phyloP scores from a whole-genome alignment of 257 asterid genomes.

The Salvia hispanica region DNA sequence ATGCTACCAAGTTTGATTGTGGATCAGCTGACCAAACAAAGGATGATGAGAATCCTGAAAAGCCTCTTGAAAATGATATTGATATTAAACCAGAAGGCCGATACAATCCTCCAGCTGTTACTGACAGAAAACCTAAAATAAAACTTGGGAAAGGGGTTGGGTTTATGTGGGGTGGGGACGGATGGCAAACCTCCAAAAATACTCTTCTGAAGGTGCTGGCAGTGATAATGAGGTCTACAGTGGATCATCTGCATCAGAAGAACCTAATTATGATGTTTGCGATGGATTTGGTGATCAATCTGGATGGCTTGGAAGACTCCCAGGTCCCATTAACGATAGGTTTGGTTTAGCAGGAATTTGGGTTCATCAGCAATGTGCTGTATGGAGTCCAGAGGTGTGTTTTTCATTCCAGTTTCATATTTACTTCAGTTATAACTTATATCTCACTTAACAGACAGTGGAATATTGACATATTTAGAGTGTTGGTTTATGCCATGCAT shows the following conservation, averaged over 20 bases:
- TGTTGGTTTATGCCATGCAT: slow-evolving; percentile 20
- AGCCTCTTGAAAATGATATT: slow-evolving; percentile 44
- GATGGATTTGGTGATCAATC: slow-evolving; percentile 97
- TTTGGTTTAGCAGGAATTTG: slow-evolving; percentile 96
- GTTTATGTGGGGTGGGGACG: slow-evolving; percentile 92
- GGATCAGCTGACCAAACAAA: slow-evolving; percentile 35
- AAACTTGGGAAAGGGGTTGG: slow-evolving; percentile 89
- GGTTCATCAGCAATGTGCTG: slow-evolving; percentile 99
- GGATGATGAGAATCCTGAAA: slow-evolving; percentile 41
- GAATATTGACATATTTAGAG: slow-evolving; percentile 4
- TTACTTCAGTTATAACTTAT: slow-evolving; percentile 16
- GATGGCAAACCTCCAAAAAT: slow-evolving; percentile 94
- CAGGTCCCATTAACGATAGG: slow-evolving; percentile 95
- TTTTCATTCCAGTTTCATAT: slow-evolving; percentile 14
- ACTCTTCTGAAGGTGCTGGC: slow-evolving; percentile 60
- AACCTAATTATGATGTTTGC: slow-evolving; percentile 81
- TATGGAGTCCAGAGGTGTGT: slow-evolving; percentile 99
- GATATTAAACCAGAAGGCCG: slow-evolving; percentile 34
- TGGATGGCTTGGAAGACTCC: slow-evolving; percentile 95
- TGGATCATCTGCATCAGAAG: slow-evolving; percentile 89
- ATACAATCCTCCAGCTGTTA: slow-evolving; percentile 36
- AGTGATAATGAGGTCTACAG: slow-evolving; percentile 84
- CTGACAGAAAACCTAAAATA: slow-evolving; percentile 51
- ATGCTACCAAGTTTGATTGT: slow-evolving; percentile 41
- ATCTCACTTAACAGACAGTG: slow-evolving; percentile 13